Evolutionary conservation across 1,284 basidiomycete genomes (phyloP).

Genomic region (Coniophora puteana): DNA sequence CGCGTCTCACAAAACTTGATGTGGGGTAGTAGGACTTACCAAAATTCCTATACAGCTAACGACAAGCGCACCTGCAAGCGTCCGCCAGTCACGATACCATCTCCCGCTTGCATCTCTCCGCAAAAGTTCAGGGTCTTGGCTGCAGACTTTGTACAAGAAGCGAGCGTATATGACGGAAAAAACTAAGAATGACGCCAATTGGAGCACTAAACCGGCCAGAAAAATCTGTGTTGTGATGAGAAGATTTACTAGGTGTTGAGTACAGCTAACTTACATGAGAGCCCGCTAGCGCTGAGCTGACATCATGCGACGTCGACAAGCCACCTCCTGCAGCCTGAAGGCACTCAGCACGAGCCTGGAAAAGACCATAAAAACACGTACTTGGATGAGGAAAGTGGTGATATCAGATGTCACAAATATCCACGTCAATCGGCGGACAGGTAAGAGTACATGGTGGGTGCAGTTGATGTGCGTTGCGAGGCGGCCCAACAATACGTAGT

Average conservation of each 20-base stretch:
- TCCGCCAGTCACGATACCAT: conserved; percentile 61
- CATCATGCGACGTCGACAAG: conserved; percentile 34
- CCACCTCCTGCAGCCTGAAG: conserved; percentile 42
- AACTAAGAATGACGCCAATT: conserved; percentile 59
- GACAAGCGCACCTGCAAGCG: conserved; percentile 47
- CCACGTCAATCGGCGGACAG: conserved; percentile 47
- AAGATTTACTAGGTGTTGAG: neutral
- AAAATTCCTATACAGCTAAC: conserved; percentile 67
- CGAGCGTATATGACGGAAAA: conserved; percentile 57
- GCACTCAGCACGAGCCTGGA: conserved; percentile 22
- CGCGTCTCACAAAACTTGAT: neutral
- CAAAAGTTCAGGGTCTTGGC: conserved; percentile 45
- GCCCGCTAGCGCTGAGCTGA: conserved; percentile 24
- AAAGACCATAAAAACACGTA: conserved; percentile 10
- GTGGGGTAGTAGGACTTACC: too few relatives aligned
- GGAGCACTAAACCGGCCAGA: conserved; percentile 58
- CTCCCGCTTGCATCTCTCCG: conserved; percentile 24
- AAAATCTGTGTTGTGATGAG: conserved; percentile 42
- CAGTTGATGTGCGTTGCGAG: conserved; percentile 50
- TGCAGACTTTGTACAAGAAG: conserved; percentile 54
- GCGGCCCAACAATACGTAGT: conserved; percentile 67
- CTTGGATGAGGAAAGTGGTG: conserved; percentile 67
- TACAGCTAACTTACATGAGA: conserved; percentile 29
- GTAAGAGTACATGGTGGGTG: conserved; percentile 50
- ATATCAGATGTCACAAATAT: conserved; percentile 59